Base-by-base conservation (phyloP, 495 filamentous ascomycete species). In the Penicillium chermesinum region DNA sequence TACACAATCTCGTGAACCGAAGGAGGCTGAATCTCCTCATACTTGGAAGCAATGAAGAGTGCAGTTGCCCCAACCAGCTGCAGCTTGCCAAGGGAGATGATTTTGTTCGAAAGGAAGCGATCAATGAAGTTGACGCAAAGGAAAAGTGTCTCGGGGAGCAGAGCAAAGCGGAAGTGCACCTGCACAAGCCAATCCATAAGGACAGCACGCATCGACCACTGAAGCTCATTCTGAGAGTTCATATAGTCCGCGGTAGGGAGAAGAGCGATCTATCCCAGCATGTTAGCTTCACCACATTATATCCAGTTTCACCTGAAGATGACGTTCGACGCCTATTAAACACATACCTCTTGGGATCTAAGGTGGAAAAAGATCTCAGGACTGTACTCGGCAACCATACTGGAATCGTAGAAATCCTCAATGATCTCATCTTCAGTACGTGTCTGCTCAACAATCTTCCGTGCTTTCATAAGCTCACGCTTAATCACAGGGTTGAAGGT, bases 101-200 rank as follows among this genome's bases (percentile, higher is more conserved):
- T 80, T 71, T 97, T 97, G 71, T 80, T 81, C 3, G 91, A 95
- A 25, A 98, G 80, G 69, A 98, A 98, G 27, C 93, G 88, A 63
- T 98, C 93, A 55, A 98, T 88, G 69, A 89, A 94, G 71, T 98
- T 97, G 63, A 91, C 86, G 51, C 82, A 86, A 36, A 97, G 79
- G 69, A 94, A 97, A 6, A 98, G 73, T 0, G 93, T 98, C 73
- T 98, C 94, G 6, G 93, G 93, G 1, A 96, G 81, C 10, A 97
- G 77, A 17, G 76, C 76, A 72, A 98, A 97, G 37, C 94, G 88
- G 55, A 83, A 78, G 60, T 98, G 93, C 16, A 98, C 93, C 63
- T 97, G 91, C 35, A 96, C 84, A 8, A 98, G 76, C 93, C 93
- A 98, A 64, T 97, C 94, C 84, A 97, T 95, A 44, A 98, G 81